Evolutionary conservation across 2,329 filamentous ascomycete species (phyloP).

Genomic region (Purpureocillium lavendulum): DNA sequence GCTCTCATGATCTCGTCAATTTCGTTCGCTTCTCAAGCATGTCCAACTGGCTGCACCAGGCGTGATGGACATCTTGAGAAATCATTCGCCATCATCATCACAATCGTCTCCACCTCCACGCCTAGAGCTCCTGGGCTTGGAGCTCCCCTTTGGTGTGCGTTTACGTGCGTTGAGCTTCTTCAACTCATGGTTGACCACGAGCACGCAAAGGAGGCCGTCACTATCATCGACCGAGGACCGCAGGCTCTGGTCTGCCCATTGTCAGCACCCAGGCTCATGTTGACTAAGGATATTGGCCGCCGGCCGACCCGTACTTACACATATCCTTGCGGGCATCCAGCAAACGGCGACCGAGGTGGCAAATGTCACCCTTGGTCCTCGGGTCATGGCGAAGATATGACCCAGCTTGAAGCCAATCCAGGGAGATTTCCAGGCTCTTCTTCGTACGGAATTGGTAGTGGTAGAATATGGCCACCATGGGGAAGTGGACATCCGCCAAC

Average conservation of each 20-base stretch:
- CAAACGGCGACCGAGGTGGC: constrained; percentile 19
- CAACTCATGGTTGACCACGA: constrained; percentile 29
- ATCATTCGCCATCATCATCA: constrained; percentile 16
- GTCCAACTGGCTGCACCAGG: too few species aligned
- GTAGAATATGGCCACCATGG: constrained; percentile 29
- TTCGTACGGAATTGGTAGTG: constrained; percentile 32
- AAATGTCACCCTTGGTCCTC: constrained; percentile 15
- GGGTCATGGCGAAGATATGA: constrained; percentile 13
- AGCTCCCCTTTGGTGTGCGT: constrained; percentile 17
- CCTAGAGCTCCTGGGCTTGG: constrained; percentile 14
- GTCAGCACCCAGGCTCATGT: not conserved
- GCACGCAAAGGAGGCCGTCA: constrained; percentile 22
- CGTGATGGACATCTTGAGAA: constrained; percentile 1
- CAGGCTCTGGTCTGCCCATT: constrained; percentile 19
- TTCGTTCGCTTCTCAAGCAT: not conserved
- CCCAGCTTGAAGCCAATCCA: constrained; percentile 27
- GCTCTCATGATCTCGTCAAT: constrained; percentile 12
- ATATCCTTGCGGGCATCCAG: constrained; percentile 24
- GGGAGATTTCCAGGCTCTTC: constrained; percentile 28
- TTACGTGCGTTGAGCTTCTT: constrained; percentile 29
- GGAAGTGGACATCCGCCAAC: constrained; percentile 24
- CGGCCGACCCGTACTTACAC: constrained; percentile 19
- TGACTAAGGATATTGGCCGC: not conserved
- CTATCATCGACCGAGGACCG: constrained; percentile 21
- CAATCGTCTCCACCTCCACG: constrained; percentile 12